Evolutionary conservation across 257 asterid genomes (phyloP), one percentile per base, ranked within the genome.

Genomic region (Penstemon newberryi): DNA sequence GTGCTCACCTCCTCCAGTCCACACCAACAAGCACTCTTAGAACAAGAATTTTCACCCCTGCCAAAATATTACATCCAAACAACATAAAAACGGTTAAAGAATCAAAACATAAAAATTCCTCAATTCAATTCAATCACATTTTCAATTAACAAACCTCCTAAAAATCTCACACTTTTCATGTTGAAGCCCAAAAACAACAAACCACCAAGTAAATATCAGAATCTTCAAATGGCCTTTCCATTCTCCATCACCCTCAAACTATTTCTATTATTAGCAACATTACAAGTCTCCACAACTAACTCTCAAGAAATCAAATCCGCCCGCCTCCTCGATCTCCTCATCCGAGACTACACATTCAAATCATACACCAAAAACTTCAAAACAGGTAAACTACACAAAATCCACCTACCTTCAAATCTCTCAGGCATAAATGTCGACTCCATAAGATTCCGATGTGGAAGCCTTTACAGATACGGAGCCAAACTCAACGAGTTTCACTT

Each of bases 381-480:
- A 11, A 93, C 98, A 2, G 97, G 96, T 0, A 78, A 83, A 54
- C 38, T 85, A 0, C 85, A 84, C 70, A 40, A 56, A 2, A 75
- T 93, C 33, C 8, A 52, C 10, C 83, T 93, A 41, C 90, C 95
- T 0, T 65, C 94, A 8, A 85, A 87, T 9, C 95, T 93, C 46
- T 79, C 96, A 0, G 97, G 90, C 63, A 79, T 93, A 62, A 47
- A 65, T 36, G 90, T 83, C 7, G 83, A 86, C 41, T 63, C 86
- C 0, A 67, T 85, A 4, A 81, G 90, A 56, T 69, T 79, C 65
- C 80, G 98, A 0, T 93, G 98, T 53, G 98, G 97, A 12, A 93
- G 98, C 39, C 92, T 93, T 0, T 69, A 80, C 7, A 71, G 98
- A 58, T 85, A 90, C 37, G 98, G 98, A 5, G 90, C 91, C 3